Percentiles rank a stretch among this genome's conserved stretches.
Evolutionary conservation across 106 monocot genomes (phyloP).

Genomic region (Phalaenopsis aphrodite): DNA sequence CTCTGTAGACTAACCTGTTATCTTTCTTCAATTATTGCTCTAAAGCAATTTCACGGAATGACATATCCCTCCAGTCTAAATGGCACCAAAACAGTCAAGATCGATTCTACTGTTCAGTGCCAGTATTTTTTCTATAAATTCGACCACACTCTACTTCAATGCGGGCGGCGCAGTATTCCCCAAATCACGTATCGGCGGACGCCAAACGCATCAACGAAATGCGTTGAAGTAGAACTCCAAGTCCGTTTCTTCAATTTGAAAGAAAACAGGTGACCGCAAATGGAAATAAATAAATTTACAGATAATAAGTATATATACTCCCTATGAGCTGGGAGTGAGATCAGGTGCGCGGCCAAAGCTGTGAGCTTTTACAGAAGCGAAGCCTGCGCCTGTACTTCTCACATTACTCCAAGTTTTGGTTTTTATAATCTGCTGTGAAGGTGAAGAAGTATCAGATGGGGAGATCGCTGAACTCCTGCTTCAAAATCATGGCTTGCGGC

Average conservation of each 20-base stretch:
- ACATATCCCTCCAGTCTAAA: no score
- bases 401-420: neutral
- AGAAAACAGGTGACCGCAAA: neutral
- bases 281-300: neutral
- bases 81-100: no score
- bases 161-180: no score
- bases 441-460: conserved; percentile 19
- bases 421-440: no score
- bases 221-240: neutral
- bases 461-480: conserved; percentile 31
- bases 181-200: neutral
- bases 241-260: neutral
- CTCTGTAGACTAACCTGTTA: no score
- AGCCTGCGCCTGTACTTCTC: neutral
- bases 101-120: no score
- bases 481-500: conserved; percentile 35
- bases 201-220: neutral
- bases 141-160: neutral
- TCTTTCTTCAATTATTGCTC: no score
- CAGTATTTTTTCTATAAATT: no score
- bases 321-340: neutral
- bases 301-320: neutral
- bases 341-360: neutral
- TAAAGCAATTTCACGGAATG: no score
- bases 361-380: neutral